phyloP scores from a whole-genome alignment of 1,139 yeast genomes.

The Scheffersomyces illinoinensis region DNA sequence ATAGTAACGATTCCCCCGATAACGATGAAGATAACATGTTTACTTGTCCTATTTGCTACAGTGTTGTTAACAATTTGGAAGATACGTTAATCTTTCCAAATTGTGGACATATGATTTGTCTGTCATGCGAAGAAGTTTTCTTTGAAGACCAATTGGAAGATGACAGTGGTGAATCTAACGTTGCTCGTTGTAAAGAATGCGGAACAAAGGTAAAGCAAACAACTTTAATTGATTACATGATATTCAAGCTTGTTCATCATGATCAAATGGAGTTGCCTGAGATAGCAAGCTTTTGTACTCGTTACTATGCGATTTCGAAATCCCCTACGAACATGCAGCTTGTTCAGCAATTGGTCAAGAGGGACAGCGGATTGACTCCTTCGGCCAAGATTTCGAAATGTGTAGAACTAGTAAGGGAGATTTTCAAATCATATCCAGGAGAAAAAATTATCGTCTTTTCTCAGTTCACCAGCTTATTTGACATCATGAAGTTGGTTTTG shows the following conservation, averaged over 20 bases:
- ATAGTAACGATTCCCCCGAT: constrained; percentile 11
- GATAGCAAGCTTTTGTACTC: constrained; percentile 6
- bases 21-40: constrained; percentile 22
- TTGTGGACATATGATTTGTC: constrained; percentile 75
- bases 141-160: constrained; percentile 45
- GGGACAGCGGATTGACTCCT: constrained; percentile 28
- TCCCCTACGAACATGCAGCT: constrained; percentile 12
- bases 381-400: constrained; percentile 61
- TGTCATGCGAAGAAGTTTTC: constrained; percentile 56
- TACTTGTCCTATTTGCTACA: constrained; percentile 71
- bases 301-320: constrained; percentile 4
- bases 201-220: constrained; percentile 36
- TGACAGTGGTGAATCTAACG: constrained; percentile 30
- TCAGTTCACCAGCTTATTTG: constrained; percentile 80
- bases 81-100: constrained; percentile 45
- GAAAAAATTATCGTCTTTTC: constrained; percentile 80
- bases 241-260: constrained; percentile 50
- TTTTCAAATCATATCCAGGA: constrained; percentile 41
- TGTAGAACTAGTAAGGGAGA: constrained; percentile 43
- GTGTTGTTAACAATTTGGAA: constrained; percentile 50
- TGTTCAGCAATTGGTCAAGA: constrained; percentile 26
- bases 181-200: constrained; percentile 59
- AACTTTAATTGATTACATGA: constrained; percentile 48
- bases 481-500: constrained; percentile 62
- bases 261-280: constrained; percentile 9